Evolutionary conservation across 805 yeast genomes (phyloP).

Genomic region (Saccharomycopsis babjevae): DNA sequence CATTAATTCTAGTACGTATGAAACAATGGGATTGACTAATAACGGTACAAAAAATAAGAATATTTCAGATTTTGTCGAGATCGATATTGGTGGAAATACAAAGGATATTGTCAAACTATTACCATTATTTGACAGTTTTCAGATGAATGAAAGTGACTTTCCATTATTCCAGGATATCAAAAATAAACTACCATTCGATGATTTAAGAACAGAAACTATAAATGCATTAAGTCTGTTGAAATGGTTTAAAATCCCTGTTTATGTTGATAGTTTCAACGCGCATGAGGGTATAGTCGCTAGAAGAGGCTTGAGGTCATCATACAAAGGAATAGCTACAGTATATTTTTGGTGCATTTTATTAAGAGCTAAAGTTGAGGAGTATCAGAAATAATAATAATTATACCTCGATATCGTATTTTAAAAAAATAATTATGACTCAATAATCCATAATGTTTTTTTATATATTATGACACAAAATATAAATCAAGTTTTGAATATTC

Average conservation of each 20-base stretch:
- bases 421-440: background rate
- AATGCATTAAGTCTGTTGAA: constrained; percentile 48
- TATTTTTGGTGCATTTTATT: constrained; percentile 33
- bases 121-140: constrained; percentile 1
- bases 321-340: constrained; percentile 41
- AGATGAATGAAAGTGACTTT: constrained; percentile 1
- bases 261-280: constrained; percentile 63
- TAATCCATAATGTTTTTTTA: background rate
- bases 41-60: background rate
- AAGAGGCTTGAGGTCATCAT: constrained; percentile 45
- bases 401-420: background rate
- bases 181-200: constrained; percentile 27
- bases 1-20: background rate
- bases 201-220: constrained; percentile 33
- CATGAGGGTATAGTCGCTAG: constrained; percentile 85
- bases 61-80: constrained; percentile 7
- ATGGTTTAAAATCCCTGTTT: constrained; percentile 74
- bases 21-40: background rate
- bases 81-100: constrained; percentile 8
- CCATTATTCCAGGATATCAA: constrained; percentile 21
- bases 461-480: background rate
- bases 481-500: background rate
- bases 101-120: background rate
- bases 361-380: constrained; percentile 2
- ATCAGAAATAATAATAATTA: background rate